A percentile compares a stretch with the other conserved stretches of the same genome.
Evolutionary conservation across 2,329 filamentous ascomycete species (phyloP).

Genomic region (Nectriaceae sp.): DNA sequence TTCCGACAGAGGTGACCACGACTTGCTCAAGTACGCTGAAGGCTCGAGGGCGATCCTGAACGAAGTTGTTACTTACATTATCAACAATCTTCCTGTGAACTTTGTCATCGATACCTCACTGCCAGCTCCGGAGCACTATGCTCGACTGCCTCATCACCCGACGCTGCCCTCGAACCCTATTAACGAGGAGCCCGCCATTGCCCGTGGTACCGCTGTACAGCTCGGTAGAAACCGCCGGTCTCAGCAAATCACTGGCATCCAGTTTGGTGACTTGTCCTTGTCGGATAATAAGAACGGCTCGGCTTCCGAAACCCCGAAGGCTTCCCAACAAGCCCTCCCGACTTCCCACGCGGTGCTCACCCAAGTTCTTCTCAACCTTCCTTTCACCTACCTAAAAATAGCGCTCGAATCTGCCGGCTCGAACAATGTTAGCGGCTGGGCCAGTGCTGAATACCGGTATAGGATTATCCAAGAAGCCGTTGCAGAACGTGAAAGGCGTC

Average conservation of each 20-base stretch:
- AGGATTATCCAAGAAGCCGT: constrained; percentile 53
- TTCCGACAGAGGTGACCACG: constrained; percentile 39
- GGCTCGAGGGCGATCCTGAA: constrained; percentile 57
- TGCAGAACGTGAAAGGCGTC: constrained; percentile 58
- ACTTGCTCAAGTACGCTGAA: constrained; percentile 52
- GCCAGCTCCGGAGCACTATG: constrained; percentile 36
- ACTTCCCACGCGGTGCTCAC: constrained; percentile 57
- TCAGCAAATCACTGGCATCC: constrained; percentile 61
- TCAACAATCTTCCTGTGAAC: constrained; percentile 58
- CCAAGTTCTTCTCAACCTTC: constrained; percentile 68
- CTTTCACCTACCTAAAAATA: constrained; percentile 66
- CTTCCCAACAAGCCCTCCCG: constrained; percentile 27
- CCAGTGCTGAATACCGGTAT: constrained; percentile 48
- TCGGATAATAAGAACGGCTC: constrained; percentile 26
- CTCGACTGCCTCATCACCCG: constrained; percentile 39
- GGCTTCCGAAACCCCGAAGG: constrained; percentile 34
- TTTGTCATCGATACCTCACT: constrained; percentile 59
- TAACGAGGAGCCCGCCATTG: constrained; percentile 29
- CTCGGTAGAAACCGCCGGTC: constrained; percentile 44
- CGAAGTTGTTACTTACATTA: constrained; percentile 59
- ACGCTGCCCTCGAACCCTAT: constrained; percentile 10
- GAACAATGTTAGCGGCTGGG: constrained; percentile 53
- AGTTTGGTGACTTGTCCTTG: constrained; percentile 67
- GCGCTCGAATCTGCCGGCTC: constrained; percentile 62
- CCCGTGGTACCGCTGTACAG: constrained; percentile 39